phyloP scores from a whole-genome alignment of 495 filamentous ascomycete genomes.

The Talaromyces wortmannii region DNA sequence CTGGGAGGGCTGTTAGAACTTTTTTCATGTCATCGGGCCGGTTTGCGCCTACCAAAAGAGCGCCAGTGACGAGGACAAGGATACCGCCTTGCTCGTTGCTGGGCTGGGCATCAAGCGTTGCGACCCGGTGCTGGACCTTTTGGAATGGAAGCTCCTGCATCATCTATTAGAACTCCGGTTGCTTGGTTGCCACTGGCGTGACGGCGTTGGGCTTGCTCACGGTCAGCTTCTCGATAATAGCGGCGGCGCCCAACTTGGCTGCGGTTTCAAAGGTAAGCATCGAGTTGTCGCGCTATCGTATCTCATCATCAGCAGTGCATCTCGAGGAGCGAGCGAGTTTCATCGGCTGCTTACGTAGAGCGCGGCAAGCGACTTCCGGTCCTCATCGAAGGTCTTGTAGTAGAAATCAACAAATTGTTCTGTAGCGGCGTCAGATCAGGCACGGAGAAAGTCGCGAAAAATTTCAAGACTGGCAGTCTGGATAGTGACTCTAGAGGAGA shows the following conservation, averaged over 20 bases:
- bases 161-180: conserved; percentile 5
- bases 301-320: neutral
- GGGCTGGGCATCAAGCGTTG: conserved; percentile 74
- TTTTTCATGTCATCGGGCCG: neutral
- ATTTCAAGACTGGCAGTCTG: neutral
- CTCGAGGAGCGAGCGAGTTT: neutral
- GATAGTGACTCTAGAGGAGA: conserved; percentile 8
- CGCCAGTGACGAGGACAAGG: conserved; percentile 78
- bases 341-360: conserved; percentile 63
- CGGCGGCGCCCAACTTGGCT: conserved; percentile 44
- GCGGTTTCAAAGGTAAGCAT: conserved; percentile 87
- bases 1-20: conserved; percentile 29
- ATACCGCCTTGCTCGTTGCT: conserved; percentile 52
- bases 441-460: neutral
- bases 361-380: conserved; percentile 58
- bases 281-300: conserved; percentile 64
- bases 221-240: conserved; percentile 70
- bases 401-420: conserved; percentile 83
- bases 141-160: conserved; percentile 69
- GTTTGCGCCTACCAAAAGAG: conserved; percentile 57
- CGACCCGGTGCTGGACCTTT: conserved; percentile 63
- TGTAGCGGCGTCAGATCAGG: conserved; percentile 22
- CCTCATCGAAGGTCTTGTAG: conserved; percentile 74
- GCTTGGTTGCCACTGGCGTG: neutral
- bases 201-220: conserved; percentile 39